These are phyloP conservation scores for Plasmodium relictum DNA, from an alignment of 169 alveolate species.

Conservation along the genomic window DNA sequence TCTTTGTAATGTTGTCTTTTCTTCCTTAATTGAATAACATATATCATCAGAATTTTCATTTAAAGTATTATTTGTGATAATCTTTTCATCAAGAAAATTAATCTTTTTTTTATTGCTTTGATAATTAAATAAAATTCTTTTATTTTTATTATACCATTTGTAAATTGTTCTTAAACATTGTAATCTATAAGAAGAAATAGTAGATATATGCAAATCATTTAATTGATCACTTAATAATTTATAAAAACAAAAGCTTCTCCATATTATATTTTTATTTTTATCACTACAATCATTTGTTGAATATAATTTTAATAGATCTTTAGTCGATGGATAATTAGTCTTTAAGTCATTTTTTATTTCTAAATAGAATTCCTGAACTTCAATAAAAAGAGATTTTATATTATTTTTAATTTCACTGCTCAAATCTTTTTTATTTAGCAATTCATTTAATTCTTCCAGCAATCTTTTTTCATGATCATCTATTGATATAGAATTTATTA, in stretches of 20 bases:
- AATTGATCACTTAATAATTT: constrained; percentile 48
- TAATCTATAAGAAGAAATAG: constrained; percentile 48
- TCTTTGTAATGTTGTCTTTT: neutral
- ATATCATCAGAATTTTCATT: neutral
- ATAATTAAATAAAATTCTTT: constrained; percentile 17
- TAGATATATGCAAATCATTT: constrained; percentile 55
- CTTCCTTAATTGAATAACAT: neutral
- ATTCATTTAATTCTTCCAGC: constrained; percentile 31
- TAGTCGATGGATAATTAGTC: constrained; percentile 37
- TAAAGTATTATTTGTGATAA: neutral
- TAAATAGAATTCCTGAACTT: constrained; percentile 60
- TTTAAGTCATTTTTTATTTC: constrained; percentile 58
- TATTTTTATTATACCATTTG: constrained; percentile 51
- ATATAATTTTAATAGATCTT: constrained; percentile 49
- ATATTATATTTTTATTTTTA: constrained; percentile 30
- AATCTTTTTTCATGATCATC: constrained; percentile 21
- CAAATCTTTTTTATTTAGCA: constrained; percentile 35
- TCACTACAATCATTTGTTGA: constrained; percentile 7
- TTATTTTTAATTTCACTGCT: constrained; percentile 50
- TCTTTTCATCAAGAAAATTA: neutral
- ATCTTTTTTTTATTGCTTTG: neutral
- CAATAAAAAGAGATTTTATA: constrained; percentile 50
- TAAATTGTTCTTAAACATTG: constrained; percentile 40
- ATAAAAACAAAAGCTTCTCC: constrained; percentile 44
- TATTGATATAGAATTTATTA: neutral